Evolutionary conservation across 164 flowering plant genomes (phyloP), one percentile per base, ranked within the genome.

Genomic region (Berberis vulgaris): DNA sequence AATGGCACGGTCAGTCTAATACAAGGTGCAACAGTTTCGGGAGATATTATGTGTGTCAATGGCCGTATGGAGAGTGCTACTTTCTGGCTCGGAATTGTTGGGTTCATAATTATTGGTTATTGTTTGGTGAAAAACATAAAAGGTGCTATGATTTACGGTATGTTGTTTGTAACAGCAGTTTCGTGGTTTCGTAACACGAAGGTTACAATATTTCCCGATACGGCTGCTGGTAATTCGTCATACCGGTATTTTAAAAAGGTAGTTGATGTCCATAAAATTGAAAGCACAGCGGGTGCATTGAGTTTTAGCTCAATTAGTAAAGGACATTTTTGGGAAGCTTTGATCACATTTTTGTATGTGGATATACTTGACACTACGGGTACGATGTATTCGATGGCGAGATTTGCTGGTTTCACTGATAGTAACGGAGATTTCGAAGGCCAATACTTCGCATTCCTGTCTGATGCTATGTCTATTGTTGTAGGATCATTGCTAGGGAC

Each of bases 81-180:
- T 0, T 74, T 92, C 10, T 92, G 98, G 96, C 82, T 92, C 0
- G 98, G 82, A 2, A 57, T 86, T 7, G 83, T 82, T 0, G 98
- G 98, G 0, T 89, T 92, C 76, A 78, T 88, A 1, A 82, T 89
- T 0, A 92, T 92, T 45, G 88, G 89, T 1, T 84, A 84, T 54
- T 85, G 95, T 54, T 45, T 89, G 43, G 78, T 79, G 41, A 86
- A 82, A 45, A 77, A 85, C 71, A 50, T 92, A 0, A 89, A 92
- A 59, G 98, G 98, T 0, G 96, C 91, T 1, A 89, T 89, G 93
- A 87, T 92, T 4, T 92, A 92, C 77, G 98, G 98, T 5, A 85
- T 92, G 39, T 73, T 92, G 0, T 86, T 92, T 66, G 96, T 92
- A 1, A 92, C 98, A 7, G 95, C 80, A 26, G 78, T 92, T 11